Evolutionary conservation across 2,329 filamentous ascomycete genomes (phyloP), one percentile per base, ranked within the genome.

Genomic region (Phyllosticta ampelicida): DNA sequence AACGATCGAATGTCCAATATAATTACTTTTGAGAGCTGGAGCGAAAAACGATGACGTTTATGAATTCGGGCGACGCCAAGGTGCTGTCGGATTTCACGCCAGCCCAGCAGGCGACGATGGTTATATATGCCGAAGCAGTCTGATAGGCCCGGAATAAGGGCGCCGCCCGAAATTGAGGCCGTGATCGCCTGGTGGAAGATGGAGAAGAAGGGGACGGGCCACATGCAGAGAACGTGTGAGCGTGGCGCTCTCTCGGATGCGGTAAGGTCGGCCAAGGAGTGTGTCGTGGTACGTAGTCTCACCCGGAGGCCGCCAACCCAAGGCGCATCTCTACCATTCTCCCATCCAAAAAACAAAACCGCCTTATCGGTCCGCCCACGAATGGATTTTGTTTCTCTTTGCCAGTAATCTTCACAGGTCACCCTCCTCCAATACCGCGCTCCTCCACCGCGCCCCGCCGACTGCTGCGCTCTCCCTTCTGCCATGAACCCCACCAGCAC

Each of bases 401-500:
- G 55, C 51, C 23, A 29, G 51, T 44, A 8, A 29, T 30, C 53
- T 44, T 23, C 48, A n/a, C 30, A 26, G 51, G 23, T 23, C 30
- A 18, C 30, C 29, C 51, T 53, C 55, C 51, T 58, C 55, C 55
- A 23, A 29, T n/a, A 21, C 50, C 50, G 55, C 51, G 36, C 36
- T 44, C 36, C 36, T 44, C 36, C 36, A 44, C n/a, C 36, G 36
- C 36, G 36, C 36, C 36, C 36, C 36, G 36, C 36, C n/a, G 36
- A 16, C 36, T 44, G 36, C 36, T n/a, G 36, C 21, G 48, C 11
- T 36, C 50, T 53, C 55, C 20, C 23, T 57, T 30, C 55, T 57
- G 69, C 69, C 67, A 73, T 72, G 70, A 66, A 68, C 69, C 68
- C 69, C 67, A 67, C 70, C 66, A 72, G 70, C 64, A 65, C 69